phyloP scores from a whole-genome alignment of 2,329 filamentous ascomycete genomes.

The Orbilia javanica region DNA sequence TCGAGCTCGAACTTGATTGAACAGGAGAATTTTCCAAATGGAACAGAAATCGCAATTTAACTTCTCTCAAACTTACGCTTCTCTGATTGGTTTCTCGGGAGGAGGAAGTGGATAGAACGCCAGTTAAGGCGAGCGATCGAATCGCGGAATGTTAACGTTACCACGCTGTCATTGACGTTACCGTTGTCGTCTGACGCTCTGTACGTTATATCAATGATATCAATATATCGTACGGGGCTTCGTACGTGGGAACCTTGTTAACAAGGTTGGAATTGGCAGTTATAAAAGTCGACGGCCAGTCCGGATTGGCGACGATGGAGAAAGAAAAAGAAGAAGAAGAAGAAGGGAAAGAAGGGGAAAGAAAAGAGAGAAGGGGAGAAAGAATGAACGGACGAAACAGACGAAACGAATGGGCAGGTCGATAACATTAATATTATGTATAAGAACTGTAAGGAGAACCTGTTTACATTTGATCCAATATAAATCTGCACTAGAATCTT shows the following conservation, averaged over 20 bases:
- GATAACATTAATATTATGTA: not conserved
- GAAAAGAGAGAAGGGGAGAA: not conserved
- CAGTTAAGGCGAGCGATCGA: slow-evolving; percentile 52
- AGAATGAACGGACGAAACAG: not conserved
- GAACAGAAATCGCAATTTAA: slow-evolving; percentile 39
- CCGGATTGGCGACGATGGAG: slow-evolving; percentile 38
- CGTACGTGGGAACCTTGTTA: not conserved
- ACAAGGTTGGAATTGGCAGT: not conserved
- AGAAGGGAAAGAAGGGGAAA: not conserved
- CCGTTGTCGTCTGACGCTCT: not conserved
- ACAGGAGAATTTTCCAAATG: slow-evolving; percentile 10
- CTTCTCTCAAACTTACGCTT: slow-evolving; percentile 14
- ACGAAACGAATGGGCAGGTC: not conserved
- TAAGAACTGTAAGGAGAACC: slow-evolving; percentile 13
- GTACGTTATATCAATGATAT: not conserved
- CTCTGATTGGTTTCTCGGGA: slow-evolving; percentile 17
- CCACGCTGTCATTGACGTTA: slow-evolving; percentile 19
- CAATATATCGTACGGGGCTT: not conserved
- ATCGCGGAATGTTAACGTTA: slow-evolving; percentile 39
- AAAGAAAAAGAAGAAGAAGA: not conserved
- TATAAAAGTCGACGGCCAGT: slow-evolving; percentile 22
- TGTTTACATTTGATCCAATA: slow-evolving; percentile 47
- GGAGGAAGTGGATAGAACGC: slow-evolving; percentile 33
- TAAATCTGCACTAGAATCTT: not conserved
- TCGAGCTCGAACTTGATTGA: no score